Evolutionary conservation across 768 basidiomycete species (phyloP), one percentile per base, ranked within the genome.

Genomic region (Termitomyces sp.): DNA sequence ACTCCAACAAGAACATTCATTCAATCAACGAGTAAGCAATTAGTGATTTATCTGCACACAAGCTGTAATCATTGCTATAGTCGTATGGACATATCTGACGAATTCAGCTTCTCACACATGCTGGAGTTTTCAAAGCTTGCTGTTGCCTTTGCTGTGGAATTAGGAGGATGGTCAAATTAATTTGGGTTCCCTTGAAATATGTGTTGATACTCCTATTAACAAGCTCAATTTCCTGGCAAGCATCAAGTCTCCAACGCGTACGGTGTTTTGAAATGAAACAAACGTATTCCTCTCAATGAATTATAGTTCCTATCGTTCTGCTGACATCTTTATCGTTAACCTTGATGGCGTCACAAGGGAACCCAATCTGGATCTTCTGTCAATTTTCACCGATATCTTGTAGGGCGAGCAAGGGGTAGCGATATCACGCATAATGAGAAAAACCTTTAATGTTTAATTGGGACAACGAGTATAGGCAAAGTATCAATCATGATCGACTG

Each of bases 81-180:
- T 68, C 88, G 88, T 51, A 89, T 89, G 55, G 90, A 95, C 67
- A 77, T 91, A 57, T 91, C 91, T 11, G 75, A 83, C 21, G 94
- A 96, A 69, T 97, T 97, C 72, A 89, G 86, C 66, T 98, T 96
- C 68, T 71, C 75, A 5, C 94, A 98, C 68, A 92, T 95, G 90
- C 64, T 89, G 55, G 86, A 93, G 71, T 93, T 93, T 71, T 89
- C 89, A 49, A 92, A 92, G 74, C 75, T 93, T 52, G 88, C 86
- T 37, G 84, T 88, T 27, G 89, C 87, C 1, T 89, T 87, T 66
- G 88, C 83, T 10, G 79, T 91, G 60, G 91, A 92, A 68, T 77
- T 92, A 30, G 83, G 83, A 74, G 71, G 84, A 71, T 72, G 54
- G 54, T 55, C 54, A 35, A 14, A 12, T 54, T 45, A 17, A 54